Evolutionary conservation across 768 basidiomycete species (phyloP).

Genomic region (Leccinum variicolor): DNA sequence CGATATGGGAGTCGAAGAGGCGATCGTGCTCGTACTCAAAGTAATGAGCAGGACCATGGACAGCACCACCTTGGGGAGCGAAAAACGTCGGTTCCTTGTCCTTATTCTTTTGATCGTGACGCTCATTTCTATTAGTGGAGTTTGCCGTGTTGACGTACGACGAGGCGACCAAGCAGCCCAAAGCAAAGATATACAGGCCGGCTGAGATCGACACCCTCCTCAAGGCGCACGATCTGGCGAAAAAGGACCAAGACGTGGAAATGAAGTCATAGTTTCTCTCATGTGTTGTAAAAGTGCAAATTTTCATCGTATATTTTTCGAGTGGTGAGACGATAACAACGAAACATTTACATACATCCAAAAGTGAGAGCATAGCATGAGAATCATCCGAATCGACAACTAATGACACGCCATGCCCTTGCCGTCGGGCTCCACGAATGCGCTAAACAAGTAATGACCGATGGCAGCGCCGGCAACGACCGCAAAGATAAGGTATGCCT

Average conservation of each 20-base stretch:
- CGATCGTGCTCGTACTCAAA: conserved; percentile 85
- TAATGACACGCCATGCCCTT: conserved; percentile 84
- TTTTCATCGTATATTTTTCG: not conserved
- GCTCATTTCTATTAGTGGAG: conserved; percentile 62
- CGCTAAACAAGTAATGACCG: conserved; percentile 78
- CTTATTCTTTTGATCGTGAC: not conserved
- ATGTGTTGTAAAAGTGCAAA: not conserved
- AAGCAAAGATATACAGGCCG: conserved; percentile 90
- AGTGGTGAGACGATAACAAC: not conserved
- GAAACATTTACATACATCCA: not conserved
- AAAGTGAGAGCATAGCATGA: not conserved
- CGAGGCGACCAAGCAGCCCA: conserved; percentile 67
- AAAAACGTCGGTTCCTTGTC: conserved; percentile 74
- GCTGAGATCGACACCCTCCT: conserved; percentile 85
- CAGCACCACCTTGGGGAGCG: conserved; percentile 91
- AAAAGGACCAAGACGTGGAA: conserved; percentile 82
- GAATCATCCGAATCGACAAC: conserved; percentile 6
- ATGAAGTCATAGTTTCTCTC: conserved; percentile 50
- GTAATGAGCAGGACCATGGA: conserved; percentile 99
- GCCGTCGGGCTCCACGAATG: conserved; percentile 57
- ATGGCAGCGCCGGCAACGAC: conserved; percentile 79
- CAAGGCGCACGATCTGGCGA: conserved; percentile 73
- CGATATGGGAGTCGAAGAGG: conserved; percentile 86
- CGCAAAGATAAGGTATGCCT: conserved; percentile 86
- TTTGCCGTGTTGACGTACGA: conserved; percentile 93